A percentile compares a stretch with the other conserved stretches of the same genome.
These are phyloP conservation scores for Trichoderma oligosporum DNA, from an alignment of 2,329 filamentous ascomycete genomes.

Conservation along the genomic window DNA sequence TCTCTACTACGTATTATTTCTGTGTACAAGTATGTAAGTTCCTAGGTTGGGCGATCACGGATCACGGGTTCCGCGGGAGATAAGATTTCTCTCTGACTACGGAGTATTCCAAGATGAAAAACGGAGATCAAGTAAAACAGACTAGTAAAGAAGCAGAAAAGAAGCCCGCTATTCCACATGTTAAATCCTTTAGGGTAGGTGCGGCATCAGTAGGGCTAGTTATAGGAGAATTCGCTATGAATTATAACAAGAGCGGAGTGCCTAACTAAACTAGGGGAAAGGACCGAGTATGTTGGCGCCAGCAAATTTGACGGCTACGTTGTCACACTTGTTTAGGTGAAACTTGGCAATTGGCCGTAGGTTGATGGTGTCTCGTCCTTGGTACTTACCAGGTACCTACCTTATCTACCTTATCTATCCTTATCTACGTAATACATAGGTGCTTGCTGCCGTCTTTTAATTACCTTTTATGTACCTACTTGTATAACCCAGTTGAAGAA, in stretches of 20 bases:
- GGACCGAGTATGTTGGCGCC: neutral
- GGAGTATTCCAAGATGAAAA: neutral
- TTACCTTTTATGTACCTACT: no score
- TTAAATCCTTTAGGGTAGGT: neutral
- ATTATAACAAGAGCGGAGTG: no score
- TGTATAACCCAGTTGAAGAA: no score
- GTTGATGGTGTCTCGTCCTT: neutral
- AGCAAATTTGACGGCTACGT: neutral
- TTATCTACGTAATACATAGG: no score
- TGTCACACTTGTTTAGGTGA: neutral
- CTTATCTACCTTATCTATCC: no score
- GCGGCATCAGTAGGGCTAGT: neutral
- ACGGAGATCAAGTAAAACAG: neutral
- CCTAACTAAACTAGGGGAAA: neutral
- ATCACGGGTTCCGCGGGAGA: neutral
- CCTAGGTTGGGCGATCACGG: neutral
- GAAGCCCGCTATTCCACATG: neutral
- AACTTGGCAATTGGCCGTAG: neutral
- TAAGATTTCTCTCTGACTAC: neutral
- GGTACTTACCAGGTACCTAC: no score
- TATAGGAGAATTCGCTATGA: neutral
- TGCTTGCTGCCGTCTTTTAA: no score
- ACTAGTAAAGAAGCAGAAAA: neutral
- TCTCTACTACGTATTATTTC: neutral
- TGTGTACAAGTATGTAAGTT: neutral